Conservation (phyloP, 139 green algal genomes). For the Yamagishiella unicocca region DNA sequence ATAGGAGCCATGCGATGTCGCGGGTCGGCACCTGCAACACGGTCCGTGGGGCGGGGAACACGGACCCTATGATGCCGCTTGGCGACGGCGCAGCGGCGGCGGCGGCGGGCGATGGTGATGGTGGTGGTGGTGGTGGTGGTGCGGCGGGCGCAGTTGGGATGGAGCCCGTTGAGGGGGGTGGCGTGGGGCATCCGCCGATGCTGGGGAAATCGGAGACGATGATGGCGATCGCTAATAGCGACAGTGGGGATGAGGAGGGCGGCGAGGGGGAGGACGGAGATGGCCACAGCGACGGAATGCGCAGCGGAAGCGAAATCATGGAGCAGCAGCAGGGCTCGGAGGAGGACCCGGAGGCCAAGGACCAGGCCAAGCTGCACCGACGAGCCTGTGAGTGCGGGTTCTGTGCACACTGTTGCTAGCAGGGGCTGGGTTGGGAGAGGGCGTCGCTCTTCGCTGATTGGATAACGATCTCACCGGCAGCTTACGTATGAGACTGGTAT, state of each 20-base stretch:
- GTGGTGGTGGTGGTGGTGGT: background rate
- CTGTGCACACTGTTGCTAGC: too few relatives aligned
- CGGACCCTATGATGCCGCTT: background rate
- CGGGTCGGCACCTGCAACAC: background rate
- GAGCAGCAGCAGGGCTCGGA: background rate
- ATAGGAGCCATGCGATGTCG: background rate
- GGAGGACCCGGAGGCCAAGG: constrained; percentile 3
- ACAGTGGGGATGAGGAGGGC: background rate
- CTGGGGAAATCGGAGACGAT: background rate
- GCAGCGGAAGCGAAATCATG: too few relatives aligned
- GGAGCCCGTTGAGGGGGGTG: background rate
- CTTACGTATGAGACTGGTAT: too few relatives aligned
- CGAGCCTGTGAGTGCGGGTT: constrained; percentile 2
- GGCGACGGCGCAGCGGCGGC: background rate
- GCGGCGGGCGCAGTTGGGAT: background rate
- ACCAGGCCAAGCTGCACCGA: constrained; percentile 10
- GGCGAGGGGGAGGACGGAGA: background rate
- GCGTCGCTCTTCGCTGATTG: too few relatives aligned
- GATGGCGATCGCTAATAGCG: background rate
- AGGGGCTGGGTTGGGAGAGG: background rate
- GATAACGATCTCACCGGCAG: too few relatives aligned
- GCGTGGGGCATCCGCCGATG: background rate
- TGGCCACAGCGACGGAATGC: background rate
- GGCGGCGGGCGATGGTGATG: background rate
- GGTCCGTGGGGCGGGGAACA: background rate